phyloP scores from a whole-genome alignment of 768 basidiomycete genomes.

The Russula compacta region DNA sequence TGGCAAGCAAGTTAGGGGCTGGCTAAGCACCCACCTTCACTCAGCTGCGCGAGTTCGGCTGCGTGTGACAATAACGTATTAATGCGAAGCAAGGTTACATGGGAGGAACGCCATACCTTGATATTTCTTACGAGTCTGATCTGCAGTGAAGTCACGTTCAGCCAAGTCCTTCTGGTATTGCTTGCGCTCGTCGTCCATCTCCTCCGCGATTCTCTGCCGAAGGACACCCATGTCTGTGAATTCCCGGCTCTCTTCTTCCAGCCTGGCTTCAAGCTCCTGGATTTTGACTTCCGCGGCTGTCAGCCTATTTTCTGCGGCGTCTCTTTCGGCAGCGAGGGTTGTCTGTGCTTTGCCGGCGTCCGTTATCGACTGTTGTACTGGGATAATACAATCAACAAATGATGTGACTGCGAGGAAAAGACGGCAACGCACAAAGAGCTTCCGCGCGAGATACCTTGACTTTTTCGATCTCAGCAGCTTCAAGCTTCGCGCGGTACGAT shows the following conservation, averaged over 20 bases:
- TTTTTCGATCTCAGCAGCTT: conserved; percentile 59
- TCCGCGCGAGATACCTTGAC: conserved; percentile 59
- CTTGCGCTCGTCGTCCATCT: conserved; percentile 70
- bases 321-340: conserved; percentile 42
- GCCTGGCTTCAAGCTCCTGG: conserved; percentile 49
- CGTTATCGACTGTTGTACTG: conserved; percentile 52
- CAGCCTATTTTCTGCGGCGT: conserved; percentile 41
- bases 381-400: background rate
- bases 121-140: conserved; percentile 81
- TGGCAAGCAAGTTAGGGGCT: background rate
- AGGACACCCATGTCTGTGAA: conserved; percentile 56
- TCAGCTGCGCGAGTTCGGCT: conserved; percentile 74
- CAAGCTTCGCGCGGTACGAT: conserved; percentile 48
- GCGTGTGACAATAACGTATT: background rate
- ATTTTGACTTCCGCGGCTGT: conserved; percentile 43
- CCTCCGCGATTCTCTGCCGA: conserved; percentile 59
- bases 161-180: conserved; percentile 73
- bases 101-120: conserved; percentile 43
- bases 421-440: conserved; percentile 40
- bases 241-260: conserved; percentile 62
- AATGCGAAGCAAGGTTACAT: background rate
- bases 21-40: conserved; percentile 46
- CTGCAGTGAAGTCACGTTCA: conserved; percentile 66
- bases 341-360: conserved; percentile 54
- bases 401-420: background rate